phyloP scores from a whole-genome alignment of 768 basidiomycete species.

The Mycena filopes region DNA sequence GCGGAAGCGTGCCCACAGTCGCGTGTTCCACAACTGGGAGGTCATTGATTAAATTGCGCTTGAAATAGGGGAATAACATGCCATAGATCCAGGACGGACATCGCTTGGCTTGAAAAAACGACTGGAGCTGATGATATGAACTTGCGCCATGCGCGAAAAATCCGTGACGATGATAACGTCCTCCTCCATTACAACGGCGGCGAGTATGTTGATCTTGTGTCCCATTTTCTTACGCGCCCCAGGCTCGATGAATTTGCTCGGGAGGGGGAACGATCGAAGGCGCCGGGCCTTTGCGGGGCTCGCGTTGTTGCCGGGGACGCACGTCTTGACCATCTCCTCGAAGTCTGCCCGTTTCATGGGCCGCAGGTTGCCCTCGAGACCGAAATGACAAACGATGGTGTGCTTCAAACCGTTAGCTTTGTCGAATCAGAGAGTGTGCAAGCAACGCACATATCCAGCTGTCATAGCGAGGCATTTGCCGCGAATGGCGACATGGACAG shows the following conservation, averaged over 20 bases:
- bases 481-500: background rate
- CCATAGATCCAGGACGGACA: too few species aligned
- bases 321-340: background rate
- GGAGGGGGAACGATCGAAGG: background rate
- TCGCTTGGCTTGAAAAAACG: too few species aligned
- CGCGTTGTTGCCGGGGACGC: background rate
- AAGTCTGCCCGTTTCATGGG: background rate
- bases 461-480: constrained; percentile 1
- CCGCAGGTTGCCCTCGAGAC: background rate
- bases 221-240: background rate
- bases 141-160: too few species aligned
- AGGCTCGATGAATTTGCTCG: background rate
- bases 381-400: background rate
- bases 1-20: background rate
- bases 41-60: too few species aligned
- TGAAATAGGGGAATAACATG: too few species aligned
- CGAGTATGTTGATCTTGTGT: too few species aligned
- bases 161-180: too few species aligned
- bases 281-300: background rate
- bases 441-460: background rate
- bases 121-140: too few species aligned
- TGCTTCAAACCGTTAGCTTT: background rate
- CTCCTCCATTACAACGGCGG: too few species aligned
- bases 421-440: too few species aligned
- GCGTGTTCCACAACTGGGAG: constrained; percentile 1